Percentiles rank a stretch among this genome's conserved stretches.
Evolutionary conservation across 2,329 filamentous ascomycete species (phyloP).

Genomic region (Microcyclosporella mali): DNA sequence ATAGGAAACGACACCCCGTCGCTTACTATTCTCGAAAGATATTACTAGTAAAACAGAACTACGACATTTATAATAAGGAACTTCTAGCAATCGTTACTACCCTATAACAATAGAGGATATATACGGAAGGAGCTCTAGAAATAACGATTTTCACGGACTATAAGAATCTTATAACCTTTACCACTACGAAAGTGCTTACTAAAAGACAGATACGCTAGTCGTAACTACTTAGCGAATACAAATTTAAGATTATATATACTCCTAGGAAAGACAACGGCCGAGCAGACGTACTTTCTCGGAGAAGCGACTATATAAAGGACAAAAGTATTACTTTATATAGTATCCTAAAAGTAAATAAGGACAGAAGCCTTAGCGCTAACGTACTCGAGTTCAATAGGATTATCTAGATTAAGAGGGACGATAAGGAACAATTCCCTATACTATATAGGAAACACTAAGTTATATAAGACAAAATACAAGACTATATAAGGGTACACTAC

Average conservation of each 20-base stretch:
- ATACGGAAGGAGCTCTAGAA: constrained; percentile 24
- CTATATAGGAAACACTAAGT: no score
- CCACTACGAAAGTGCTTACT: constrained; percentile 27
- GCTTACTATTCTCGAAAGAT: constrained; percentile 11
- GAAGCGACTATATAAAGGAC: no score
- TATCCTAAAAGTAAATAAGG: no score
- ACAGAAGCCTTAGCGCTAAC: no score
- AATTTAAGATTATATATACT: constrained; percentile 26
- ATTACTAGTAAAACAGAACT: constrained; percentile 7
- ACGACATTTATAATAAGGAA: constrained; percentile 14
- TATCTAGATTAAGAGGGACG: no score
- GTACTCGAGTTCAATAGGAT: no score
- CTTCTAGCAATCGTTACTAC: constrained; percentile 30
- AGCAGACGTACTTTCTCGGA: no score
- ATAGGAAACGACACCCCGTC: background rate
- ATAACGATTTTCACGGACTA: constrained; percentile 26
- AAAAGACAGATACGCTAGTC: constrained; percentile 24
- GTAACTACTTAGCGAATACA: constrained; percentile 20
- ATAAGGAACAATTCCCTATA: no score
- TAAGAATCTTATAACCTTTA: constrained; percentile 29
- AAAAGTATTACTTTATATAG: no score
- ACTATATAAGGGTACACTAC: no score
- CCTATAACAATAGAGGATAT: constrained; percentile 24
- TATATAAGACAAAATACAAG: no score
- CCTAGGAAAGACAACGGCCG: background rate